Percentiles rank a stretch among this genome's conserved stretches.
Conservation (phyloP, 2,329 filamentous ascomycete genomes). For the Pyrenophora teres region DNA sequence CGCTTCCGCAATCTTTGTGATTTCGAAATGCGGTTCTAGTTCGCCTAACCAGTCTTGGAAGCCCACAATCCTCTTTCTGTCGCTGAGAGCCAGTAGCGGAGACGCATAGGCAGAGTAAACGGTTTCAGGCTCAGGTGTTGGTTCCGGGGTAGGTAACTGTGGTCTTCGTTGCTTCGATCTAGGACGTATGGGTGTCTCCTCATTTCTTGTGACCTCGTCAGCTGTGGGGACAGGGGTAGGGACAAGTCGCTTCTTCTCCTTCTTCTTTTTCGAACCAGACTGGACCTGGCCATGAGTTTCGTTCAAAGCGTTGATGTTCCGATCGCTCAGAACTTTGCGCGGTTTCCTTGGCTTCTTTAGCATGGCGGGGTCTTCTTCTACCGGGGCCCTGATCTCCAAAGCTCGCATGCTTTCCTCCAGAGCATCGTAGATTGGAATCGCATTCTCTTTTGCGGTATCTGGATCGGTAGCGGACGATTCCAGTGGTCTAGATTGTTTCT, state of each 20-base stretch:
- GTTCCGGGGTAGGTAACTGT: slow-evolving; percentile 23
- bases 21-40: slow-evolving; percentile 52
- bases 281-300: neutral
- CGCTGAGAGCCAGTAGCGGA: slow-evolving; percentile 39
- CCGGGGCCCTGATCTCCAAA: slow-evolving; percentile 2
- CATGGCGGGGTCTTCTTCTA: neutral
- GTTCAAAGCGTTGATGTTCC: slow-evolving; percentile 17
- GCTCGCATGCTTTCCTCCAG: slow-evolving; percentile 11
- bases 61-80: slow-evolving; percentile 28
- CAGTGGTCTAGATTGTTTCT: slow-evolving; percentile 13
- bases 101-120: slow-evolving; percentile 33
- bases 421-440: slow-evolving; percentile 1
- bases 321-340: slow-evolving; percentile 12
- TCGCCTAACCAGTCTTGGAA: slow-evolving; percentile 51
- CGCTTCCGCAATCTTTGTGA: slow-evolving; percentile 68
- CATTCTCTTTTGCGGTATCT: slow-evolving; percentile 10
- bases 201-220: slow-evolving; percentile 4
- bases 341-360: slow-evolving; percentile 12
- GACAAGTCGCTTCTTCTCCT: slow-evolving; percentile 8
- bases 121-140: slow-evolving; percentile 31
- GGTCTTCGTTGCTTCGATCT: slow-evolving; percentile 13
- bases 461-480: slow-evolving; percentile 4
- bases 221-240: neutral
- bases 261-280: neutral
- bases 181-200: slow-evolving; percentile 7